Percentiles rank a stretch among this genome's conserved stretches.
phyloP scores from a whole-genome alignment of 805 yeast species.

The Suhomyces faveliae region DNA sequence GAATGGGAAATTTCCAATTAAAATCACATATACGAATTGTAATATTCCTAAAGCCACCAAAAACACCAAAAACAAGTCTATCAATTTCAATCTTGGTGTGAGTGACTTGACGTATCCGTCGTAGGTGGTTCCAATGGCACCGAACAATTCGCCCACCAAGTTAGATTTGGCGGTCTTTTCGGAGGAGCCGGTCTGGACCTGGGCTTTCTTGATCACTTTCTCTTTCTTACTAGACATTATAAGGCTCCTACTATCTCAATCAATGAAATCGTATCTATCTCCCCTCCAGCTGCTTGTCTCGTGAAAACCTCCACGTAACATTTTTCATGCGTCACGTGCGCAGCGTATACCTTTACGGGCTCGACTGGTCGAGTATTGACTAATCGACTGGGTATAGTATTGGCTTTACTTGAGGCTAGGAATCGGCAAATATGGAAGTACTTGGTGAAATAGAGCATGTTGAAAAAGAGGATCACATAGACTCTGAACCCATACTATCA shows the following conservation, averaged over 20 bases:
- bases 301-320: background rate
- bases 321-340: background rate
- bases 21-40: conserved; percentile 73
- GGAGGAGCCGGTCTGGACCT: conserved; percentile 12
- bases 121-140: conserved; percentile 35
- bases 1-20: conserved; percentile 92
- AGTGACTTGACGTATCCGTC: conserved; percentile 31
- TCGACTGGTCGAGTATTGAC: background rate
- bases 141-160: conserved; percentile 23
- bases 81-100: conserved; percentile 55
- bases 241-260: background rate
- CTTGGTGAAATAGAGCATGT: background rate
- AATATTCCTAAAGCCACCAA: conserved; percentile 70
- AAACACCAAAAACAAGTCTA: conserved; percentile 75
- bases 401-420: no score
- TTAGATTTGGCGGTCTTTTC: conserved; percentile 1
- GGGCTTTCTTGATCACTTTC: conserved; percentile 18
- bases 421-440: background rate
- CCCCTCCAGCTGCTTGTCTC: no score
- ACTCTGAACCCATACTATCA: background rate
- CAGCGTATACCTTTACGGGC: background rate
- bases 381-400: no score
- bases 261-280: no score
- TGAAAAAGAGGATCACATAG: background rate
- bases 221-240: conserved; percentile 28